Base-by-base conservation (phyloP, 176 grass and related monocot genomes). In the Triticum monococcum region DNA sequence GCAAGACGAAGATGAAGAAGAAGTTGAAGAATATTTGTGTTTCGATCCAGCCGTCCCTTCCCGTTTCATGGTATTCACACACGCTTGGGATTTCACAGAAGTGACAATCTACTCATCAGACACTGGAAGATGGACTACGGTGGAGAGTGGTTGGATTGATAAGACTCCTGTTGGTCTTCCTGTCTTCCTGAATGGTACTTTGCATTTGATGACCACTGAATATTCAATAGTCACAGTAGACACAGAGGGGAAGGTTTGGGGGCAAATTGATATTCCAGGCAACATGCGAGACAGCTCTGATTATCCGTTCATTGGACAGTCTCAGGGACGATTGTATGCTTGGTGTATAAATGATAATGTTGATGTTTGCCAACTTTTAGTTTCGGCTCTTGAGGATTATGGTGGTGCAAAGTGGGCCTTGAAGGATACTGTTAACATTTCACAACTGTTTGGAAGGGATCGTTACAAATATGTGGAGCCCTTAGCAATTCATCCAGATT, bases 31-130 rank as follows among this genome's bases (percentile, higher is more conserved):
- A 25, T 25, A 43, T 57, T 17, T 83, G 45, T 48, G 68, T 20
- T 83, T 83, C 8, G 67, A 83, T 33, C 32, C 50, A 3, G 8
- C 80, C 13, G 8, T 2, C 45, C 52, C 67, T 18, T 82, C 66
- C 12, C 16, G 22, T 68, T 82, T 71, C 31, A 11, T 70, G n/a
- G 66, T 71, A 18, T 83, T 83, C 48, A 12, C 54, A 7, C 14
- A 70, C 22, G 1, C 10, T 24, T 72, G 11, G 20, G 3, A 37
- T 8, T 22, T 16, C 5, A 2, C 0, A 14, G 36, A 70, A 59
- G 22, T 72, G 66, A 13, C 23, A 13, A 72, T 83, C 20, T 57
- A 83, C 65, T 83, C 46, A 10, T 71, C 80, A 5, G 46, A 82
- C 9, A 46, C 22, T 57, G 22, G 31, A 40, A 12, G 31, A 24